Conservation (phyloP, 73 alveolate genomes). For the Paramecium primaurelia region DNA sequence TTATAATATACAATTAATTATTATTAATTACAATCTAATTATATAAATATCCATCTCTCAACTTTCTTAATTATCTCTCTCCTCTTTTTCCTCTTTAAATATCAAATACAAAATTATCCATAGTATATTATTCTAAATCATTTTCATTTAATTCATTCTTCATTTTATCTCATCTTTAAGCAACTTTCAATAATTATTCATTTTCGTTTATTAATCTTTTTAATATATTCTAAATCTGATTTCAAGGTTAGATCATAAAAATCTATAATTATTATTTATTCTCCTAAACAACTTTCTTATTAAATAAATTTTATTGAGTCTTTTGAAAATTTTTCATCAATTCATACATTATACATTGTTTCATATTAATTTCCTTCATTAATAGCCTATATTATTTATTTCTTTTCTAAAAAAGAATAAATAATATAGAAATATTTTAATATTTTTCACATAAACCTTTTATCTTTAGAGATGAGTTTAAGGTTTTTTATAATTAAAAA, state of each 20-base stretch:
- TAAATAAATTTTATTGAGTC: background rate
- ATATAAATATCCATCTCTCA: background rate
- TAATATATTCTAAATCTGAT: background rate
- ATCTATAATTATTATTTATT: too few relatives aligned
- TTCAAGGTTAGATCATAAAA: background rate
- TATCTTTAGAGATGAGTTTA: background rate
- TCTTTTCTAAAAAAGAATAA: too few relatives aligned
- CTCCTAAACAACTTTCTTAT: background rate
- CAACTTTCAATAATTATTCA: background rate
- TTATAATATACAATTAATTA: background rate
- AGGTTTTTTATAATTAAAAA: background rate
- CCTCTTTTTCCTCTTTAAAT: background rate
- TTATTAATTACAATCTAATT: background rate
- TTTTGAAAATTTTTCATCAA: background rate
- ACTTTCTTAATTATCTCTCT: background rate
- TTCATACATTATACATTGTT: background rate
- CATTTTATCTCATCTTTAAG: background rate
- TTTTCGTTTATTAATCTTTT: background rate
- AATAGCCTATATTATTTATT: too few relatives aligned
- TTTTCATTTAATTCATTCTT: background rate
- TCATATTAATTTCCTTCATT: background rate
- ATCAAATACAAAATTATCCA: constrained; percentile 84
- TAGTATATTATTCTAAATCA: background rate
- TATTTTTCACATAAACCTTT: background rate
- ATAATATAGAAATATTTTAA: background rate